A percentile compares a stretch with the other conserved stretches of the same genome.
Conservation (phyloP, 164 flowering plant genomes). For the Kalanchoe fedtschenkoi region DNA sequence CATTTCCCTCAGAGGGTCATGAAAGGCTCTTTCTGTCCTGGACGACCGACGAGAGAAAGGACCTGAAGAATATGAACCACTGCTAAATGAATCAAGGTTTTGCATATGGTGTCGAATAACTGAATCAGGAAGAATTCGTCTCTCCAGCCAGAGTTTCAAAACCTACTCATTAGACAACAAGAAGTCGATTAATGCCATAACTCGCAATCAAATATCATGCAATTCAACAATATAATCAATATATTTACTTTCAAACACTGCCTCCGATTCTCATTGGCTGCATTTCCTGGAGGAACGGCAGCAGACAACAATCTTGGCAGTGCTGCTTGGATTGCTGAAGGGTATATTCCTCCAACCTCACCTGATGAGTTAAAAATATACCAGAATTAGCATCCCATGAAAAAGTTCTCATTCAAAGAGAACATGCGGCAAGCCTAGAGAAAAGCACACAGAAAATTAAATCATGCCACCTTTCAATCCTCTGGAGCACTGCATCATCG, state of each 20-base stretch:
- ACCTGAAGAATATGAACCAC: slow-evolving; percentile 33
- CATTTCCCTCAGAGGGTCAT: slow-evolving; percentile 91
- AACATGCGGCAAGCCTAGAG: not conserved
- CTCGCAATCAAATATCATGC: not conserved
- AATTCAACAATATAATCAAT: slow-evolving; percentile 2
- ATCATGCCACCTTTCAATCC: slow-evolving; percentile 65
- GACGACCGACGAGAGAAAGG: slow-evolving; percentile 45
- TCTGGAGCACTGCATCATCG: slow-evolving; percentile 74
- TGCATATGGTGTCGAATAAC: slow-evolving; percentile 65
- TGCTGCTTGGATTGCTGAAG: slow-evolving; percentile 56
- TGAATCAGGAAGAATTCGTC: slow-evolving; percentile 72
- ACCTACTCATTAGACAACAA: slow-evolving; percentile 39
- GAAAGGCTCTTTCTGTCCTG: slow-evolving; percentile 72
- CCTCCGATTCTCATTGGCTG: slow-evolving; percentile 73
- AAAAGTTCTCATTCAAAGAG: not conserved
- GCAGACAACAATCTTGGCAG: slow-evolving; percentile 74
- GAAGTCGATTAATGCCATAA: not conserved
- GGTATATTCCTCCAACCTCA: slow-evolving; percentile 51
- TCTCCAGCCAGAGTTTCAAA: slow-evolving; percentile 83
- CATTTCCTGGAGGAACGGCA: slow-evolving; percentile 88
- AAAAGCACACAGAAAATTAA: not conserved
- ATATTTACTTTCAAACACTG: slow-evolving; percentile 81
- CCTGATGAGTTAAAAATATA: slow-evolving; percentile 33
- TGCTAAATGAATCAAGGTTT: slow-evolving; percentile 48
- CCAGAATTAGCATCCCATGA: not conserved